phyloP scores from a whole-genome alignment of 306 rosid genomes.

The Gillenia trifoliata region DNA sequence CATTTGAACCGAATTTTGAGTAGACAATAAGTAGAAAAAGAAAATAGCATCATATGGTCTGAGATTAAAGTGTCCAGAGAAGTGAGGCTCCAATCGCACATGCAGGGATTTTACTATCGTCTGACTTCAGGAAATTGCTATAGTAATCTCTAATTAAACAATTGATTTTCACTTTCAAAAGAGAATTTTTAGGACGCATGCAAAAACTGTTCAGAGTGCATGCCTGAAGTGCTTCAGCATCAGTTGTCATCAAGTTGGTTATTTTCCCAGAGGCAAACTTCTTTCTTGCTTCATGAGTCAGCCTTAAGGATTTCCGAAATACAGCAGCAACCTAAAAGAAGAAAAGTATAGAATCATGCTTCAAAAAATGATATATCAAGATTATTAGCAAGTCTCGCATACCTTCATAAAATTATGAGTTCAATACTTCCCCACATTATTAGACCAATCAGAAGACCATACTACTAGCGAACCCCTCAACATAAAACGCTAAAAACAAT shows the following conservation, averaged over 20 bases:
- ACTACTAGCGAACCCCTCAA: background rate
- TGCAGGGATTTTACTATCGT: background rate
- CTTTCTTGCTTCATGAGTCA: constrained; percentile 95
- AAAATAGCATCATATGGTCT: background rate
- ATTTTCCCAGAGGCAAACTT: constrained; percentile 90
- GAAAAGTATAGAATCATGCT: constrained; percentile 1
- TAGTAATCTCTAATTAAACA: background rate
- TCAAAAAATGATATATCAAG: background rate
- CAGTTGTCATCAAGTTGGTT: constrained; percentile 97
- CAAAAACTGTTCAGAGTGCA: constrained; percentile 9
- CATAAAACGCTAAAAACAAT: background rate
- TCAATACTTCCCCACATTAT: background rate
- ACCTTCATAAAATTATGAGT: background rate
- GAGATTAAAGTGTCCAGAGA: background rate
- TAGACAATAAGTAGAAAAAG: background rate
- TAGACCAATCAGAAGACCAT: background rate
- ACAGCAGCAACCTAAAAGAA: constrained; percentile 79
- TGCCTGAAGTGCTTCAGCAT: constrained; percentile 92
- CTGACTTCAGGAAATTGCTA: background rate
- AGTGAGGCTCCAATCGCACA: background rate
- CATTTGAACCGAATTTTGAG: background rate
- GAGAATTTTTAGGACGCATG: background rate
- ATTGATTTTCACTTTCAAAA: background rate
- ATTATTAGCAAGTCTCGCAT: background rate
- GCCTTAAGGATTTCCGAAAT: constrained; percentile 90